Percentiles rank a stretch among this genome's conserved stretches.
phyloP scores from a whole-genome alignment of 2,329 filamentous ascomycete genomes.

The Graphilbum ipis-grandicollis region DNA sequence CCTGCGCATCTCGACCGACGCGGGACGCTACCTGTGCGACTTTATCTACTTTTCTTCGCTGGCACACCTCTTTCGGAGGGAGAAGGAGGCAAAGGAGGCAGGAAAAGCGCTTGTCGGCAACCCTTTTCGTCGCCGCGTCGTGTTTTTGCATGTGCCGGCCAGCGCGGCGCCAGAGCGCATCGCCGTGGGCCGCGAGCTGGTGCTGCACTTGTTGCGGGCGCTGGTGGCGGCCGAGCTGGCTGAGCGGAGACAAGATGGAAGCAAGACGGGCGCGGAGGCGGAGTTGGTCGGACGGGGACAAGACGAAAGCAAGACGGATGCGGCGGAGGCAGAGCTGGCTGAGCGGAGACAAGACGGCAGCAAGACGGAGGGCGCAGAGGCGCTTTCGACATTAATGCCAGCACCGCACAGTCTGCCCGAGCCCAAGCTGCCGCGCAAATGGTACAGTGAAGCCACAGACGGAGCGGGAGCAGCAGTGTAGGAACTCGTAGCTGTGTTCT shows the following conservation, averaged over 20 bases:
- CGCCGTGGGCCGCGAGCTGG: conserved; percentile 30
- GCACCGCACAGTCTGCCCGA: too few relatives aligned
- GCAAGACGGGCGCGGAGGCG: conserved; percentile 2
- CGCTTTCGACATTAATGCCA: too few relatives aligned
- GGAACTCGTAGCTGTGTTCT: too few relatives aligned
- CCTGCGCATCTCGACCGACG: conserved; percentile 47
- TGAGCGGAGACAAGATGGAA: background rate
- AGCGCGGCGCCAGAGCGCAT: conserved; percentile 32
- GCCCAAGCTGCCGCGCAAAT: too few relatives aligned
- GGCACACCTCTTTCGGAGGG: conserved; percentile 32
- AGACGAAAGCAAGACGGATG: background rate
- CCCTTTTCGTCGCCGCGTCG: conserved; percentile 34
- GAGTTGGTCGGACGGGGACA: background rate
- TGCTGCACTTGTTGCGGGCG: conserved; percentile 36
- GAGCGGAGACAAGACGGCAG: background rate
- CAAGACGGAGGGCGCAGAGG: conserved; percentile 32
- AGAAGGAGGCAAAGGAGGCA: conserved; percentile 10
- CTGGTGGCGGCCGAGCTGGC: conserved; percentile 33
- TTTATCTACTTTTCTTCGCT: conserved; percentile 61
- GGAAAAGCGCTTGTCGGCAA: background rate
- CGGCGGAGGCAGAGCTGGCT: conserved; percentile 29
- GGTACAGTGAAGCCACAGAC: too few relatives aligned
- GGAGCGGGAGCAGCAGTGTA: too few relatives aligned
- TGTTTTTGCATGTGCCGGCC: conserved; percentile 59
- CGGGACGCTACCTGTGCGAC: conserved; percentile 60